These are phyloP conservation scores for Fraxinus sp. DNA, from an alignment of 305 asterid species.

Conservation along the genomic window DNA sequence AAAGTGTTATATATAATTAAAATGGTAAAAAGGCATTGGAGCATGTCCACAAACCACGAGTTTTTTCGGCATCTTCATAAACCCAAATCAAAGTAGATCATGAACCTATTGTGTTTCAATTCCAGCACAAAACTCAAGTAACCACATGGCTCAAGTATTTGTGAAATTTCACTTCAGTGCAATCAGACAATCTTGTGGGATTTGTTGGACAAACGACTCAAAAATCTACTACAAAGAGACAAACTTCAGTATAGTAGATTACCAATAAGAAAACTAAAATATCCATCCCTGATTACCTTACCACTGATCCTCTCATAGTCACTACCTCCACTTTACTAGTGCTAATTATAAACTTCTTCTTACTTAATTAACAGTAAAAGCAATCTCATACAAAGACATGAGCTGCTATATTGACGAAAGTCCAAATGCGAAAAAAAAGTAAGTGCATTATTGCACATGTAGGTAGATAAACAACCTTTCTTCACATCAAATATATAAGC, in stretches of 20 bases:
- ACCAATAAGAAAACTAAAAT: neutral
- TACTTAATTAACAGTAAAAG: neutral
- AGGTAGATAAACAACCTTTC: neutral
- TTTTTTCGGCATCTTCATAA: neutral
- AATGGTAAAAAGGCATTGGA: neutral
- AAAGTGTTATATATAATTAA: neutral
- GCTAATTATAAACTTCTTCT: neutral
- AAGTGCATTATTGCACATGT: neutral
- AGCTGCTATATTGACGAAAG: neutral
- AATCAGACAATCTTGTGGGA: neutral
- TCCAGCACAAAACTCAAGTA: neutral
- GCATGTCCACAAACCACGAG: neutral
- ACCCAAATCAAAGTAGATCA: neutral
- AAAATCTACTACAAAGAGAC: neutral
- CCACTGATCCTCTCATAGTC: neutral
- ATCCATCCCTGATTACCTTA: neutral
- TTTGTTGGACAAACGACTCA: neutral
- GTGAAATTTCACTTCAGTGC: neutral
- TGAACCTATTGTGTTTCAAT: neutral
- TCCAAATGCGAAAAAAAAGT: neutral
- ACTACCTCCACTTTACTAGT: neutral
- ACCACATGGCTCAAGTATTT: neutral
- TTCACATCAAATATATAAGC: neutral
- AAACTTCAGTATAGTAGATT: neutral
- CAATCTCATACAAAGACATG: neutral